Percentiles rank a stretch among this genome's conserved stretches.
Evolutionary conservation across 352 stramenopile species (phyloP).

Genomic region (Phytophthora pinifolia): DNA sequence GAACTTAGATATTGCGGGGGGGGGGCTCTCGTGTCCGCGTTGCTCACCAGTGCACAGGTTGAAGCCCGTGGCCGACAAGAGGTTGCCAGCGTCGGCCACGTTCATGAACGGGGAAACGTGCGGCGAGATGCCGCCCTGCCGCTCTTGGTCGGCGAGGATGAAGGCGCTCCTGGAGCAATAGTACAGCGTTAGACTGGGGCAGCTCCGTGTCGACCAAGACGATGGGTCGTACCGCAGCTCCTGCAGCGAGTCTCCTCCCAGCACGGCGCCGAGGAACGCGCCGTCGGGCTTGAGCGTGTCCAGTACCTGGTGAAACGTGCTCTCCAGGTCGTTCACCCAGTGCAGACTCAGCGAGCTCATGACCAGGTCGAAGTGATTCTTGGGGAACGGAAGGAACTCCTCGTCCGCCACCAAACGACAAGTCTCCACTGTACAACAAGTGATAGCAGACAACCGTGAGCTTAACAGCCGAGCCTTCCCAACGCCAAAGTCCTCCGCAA

Average conservation of each 20-base stretch:
- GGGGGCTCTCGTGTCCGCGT: too few species aligned
- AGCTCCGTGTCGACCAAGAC: neutral
- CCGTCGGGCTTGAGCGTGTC: conserved; percentile 96
- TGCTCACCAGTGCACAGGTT: conserved; percentile 86
- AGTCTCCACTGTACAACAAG: conserved; percentile 56
- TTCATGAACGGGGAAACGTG: conserved; percentile 97
- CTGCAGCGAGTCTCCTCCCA: conserved; percentile 94
- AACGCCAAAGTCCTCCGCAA: too few species aligned
- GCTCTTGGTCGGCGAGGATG: conserved; percentile 94
- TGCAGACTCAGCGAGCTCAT: conserved; percentile 94
- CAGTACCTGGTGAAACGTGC: conserved; percentile 75
- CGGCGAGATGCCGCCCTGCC: conserved; percentile 93
- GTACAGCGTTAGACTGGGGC: conserved; percentile 5
- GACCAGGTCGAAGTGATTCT: conserved; percentile 96
- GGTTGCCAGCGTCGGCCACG: conserved; percentile 92
- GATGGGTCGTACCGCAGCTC: conserved; percentile 82
- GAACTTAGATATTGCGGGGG: too few species aligned
- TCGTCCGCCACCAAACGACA: conserved; percentile 88
- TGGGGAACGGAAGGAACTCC: conserved; percentile 94
- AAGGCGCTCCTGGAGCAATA: conserved; percentile 74
- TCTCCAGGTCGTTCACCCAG: conserved; percentile 97
- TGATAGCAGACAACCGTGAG: conserved; percentile 3
- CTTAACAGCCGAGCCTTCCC: neutral
- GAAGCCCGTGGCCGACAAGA: conserved; percentile 94
- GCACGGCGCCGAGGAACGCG: conserved; percentile 95